These are phyloP conservation scores for Backusella circina DNA, from an alignment of 192 early-diverging fungal genomes.

Conservation along the genomic window DNA sequence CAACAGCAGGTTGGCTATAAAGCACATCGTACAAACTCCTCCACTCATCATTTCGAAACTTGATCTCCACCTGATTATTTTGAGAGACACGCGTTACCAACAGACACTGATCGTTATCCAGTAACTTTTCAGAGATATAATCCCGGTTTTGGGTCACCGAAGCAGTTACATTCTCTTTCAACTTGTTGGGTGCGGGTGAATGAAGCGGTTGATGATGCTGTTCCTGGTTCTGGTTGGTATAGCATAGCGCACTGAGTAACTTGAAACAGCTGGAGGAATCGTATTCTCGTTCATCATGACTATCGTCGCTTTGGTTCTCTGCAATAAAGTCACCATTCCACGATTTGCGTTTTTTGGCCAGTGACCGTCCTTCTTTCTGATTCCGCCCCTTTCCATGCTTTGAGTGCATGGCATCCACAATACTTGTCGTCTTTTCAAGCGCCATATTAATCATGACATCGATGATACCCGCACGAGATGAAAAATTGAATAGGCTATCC, in stretches of 20 bases:
- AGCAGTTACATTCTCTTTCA: not conserved
- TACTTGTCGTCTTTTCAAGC: not conserved
- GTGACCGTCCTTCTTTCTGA: not conserved
- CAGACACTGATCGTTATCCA: not conserved
- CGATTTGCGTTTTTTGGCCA: not conserved
- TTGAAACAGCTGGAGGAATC: not conserved
- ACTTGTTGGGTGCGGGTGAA: not conserved
- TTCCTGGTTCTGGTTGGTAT: not conserved
- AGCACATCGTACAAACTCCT: conserved; percentile 8
- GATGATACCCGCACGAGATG: not conserved
- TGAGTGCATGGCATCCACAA: not conserved
- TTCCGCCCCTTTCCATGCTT: not conserved
- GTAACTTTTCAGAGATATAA: conserved; percentile 11
- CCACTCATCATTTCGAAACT: conserved; percentile 2
- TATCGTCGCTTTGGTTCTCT: not conserved
- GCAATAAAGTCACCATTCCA: not conserved
- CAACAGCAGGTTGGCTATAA: not conserved
- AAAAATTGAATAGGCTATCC: not conserved
- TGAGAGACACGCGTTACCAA: not conserved
- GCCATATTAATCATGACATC: conserved; percentile 1
- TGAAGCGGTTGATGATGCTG: not conserved
- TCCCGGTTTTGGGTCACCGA: conserved; percentile 7
- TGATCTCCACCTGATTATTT: conserved; percentile 10
- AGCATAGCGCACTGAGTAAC: not conserved
- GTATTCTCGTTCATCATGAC: not conserved